Evolutionary conservation across 202 grass and related monocot genomes (phyloP), one percentile per base, ranked within the genome.

Genomic region (Thinopyrum obtusiflorum): DNA sequence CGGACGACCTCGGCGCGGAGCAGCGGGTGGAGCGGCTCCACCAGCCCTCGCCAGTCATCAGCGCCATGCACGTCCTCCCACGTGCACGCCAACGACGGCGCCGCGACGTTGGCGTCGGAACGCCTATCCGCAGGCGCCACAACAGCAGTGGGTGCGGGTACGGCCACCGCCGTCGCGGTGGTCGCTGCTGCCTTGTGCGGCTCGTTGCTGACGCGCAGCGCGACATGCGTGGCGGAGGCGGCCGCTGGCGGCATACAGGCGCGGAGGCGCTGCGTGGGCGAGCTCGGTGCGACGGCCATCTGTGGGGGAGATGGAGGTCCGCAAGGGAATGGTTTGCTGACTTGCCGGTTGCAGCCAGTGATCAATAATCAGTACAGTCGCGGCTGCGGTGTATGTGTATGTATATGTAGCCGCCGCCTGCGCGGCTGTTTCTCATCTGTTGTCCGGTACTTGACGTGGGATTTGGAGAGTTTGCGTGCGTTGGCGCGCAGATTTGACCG

Each of bases 1-100:
- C 93, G 81, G 32, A 93, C 85, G 18, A 95, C 62, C 86, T 95
- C 93, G 40, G 47, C 80, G 12, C 84, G 90, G 11, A 95, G 90
- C 1, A 93, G 26, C 4, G 90, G 93, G 84, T 93, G 79, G 36
- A 95, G 64, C 61, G 90, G 93, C 57, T 86, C 69, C 67, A 91
- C 57, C 37, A 93, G 78, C 11, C 87, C 86, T 2, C 11, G 29
- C 93, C 93, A 95, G 76, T 95, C 84, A 18, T 59, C 65, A 32
- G 81, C 86, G 84, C 91, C 93, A 17, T 93, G 91, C 24, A 95
- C 81, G 82, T 91, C 87, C 68, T 27, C 42, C 93, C 93, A 95
- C 84, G 77, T 81, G 78, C 49, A 61, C 23, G 90, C 7, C 53
- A n/a, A 44, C 76, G 73, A 23, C 2, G 37, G 9, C 17, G 15